These are phyloP conservation scores for Cladorrhinum sp. DNA, from an alignment of 2,329 filamentous ascomycete species.

Conservation along the genomic window DNA sequence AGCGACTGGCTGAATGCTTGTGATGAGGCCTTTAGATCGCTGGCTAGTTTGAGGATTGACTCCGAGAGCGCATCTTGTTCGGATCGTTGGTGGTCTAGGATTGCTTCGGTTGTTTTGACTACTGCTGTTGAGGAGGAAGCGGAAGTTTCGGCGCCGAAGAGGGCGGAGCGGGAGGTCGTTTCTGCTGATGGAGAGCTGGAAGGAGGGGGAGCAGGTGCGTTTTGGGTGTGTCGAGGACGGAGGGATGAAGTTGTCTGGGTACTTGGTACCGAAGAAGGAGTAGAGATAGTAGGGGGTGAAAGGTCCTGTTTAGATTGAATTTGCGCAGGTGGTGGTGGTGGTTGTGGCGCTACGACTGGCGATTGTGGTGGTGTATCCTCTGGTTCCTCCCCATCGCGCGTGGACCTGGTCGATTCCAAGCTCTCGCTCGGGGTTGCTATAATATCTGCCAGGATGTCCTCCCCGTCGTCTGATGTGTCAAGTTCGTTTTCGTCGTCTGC, in stretches of 20 bases:
- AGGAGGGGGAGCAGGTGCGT: neutral
- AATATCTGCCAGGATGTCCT: conserved; percentile 55
- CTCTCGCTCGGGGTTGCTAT: conserved; percentile 55
- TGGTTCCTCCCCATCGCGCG: conserved; percentile 23
- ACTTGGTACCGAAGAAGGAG: neutral
- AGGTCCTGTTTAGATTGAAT: neutral
- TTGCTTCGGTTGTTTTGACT: conserved; percentile 56
- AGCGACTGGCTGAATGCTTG: conserved; percentile 68
- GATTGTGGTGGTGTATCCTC: conserved; percentile 9
- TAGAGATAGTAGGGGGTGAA: neutral
- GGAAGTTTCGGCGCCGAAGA: conserved; percentile 29
- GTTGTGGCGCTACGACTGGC: neutral
- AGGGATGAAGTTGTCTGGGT: conserved; percentile 24
- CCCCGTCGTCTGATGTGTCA: conserved; percentile 48
- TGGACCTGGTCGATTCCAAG: conserved; percentile 38
- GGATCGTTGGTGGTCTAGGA: conserved; percentile 70
- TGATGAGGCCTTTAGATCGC: conserved; percentile 72
- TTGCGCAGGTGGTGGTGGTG: neutral
- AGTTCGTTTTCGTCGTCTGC: conserved; percentile 36
- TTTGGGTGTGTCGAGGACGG: conserved; percentile 25
- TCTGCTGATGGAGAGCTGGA: conserved; percentile 15
- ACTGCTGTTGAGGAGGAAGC: conserved; percentile 32
- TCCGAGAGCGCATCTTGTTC: conserved; percentile 82
- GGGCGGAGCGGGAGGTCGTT: conserved; percentile 18
- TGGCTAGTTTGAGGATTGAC: conserved; percentile 77